Base-by-base conservation (phyloP, 164 flowering plant species). In the Magnolia officinalis region DNA sequence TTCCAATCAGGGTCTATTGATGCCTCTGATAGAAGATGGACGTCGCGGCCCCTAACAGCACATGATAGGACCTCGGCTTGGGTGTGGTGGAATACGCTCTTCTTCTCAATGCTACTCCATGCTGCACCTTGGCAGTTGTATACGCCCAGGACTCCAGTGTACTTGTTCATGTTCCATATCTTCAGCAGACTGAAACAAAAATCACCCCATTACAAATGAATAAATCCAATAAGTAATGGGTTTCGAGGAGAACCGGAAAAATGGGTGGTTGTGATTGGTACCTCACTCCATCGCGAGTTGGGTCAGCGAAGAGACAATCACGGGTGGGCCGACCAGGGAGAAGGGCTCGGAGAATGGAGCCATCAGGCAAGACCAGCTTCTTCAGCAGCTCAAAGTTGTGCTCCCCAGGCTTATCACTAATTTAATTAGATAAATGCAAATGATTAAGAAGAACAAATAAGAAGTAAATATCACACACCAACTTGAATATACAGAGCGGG, bases 71-170 rank as follows among this genome's bases (percentile, higher is more conserved):
- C 86, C 5, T 85, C 92, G 0, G 86, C 29, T n/a, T 75, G 67
- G 7, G 94, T 88, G 45, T 80, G 74, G 78, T 91, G 97, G 90
- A 87, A 89, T 2, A 88, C 84, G 83, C 87, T 92, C 87, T 90
- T 94, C 71, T 88, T 85, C 77, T 88, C 92, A 2, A 77, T 72
- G 72, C 55, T 83, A 85, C 84, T 90, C 98, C 98, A 94, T 8
- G 97, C 99, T 1, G 99, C 99, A 2, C 99, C 99, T 82, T 94
- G 99, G 88, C 99, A 96, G 80, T 96, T 96, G 88, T 92, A 96
- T 1, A 90, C 90, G 0, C 97, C 98, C 0, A 92, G 55, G 0
- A 94, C 97, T 21, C 98, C 99, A 0, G 93, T 92, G 89, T 83
- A 85, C 84, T 91, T 94, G 91, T 94, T 96, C 93, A 96, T 90